These are phyloP conservation scores for Cymodocea nodosa DNA, from an alignment of 116 monocot genomes.

Conservation along the genomic window DNA sequence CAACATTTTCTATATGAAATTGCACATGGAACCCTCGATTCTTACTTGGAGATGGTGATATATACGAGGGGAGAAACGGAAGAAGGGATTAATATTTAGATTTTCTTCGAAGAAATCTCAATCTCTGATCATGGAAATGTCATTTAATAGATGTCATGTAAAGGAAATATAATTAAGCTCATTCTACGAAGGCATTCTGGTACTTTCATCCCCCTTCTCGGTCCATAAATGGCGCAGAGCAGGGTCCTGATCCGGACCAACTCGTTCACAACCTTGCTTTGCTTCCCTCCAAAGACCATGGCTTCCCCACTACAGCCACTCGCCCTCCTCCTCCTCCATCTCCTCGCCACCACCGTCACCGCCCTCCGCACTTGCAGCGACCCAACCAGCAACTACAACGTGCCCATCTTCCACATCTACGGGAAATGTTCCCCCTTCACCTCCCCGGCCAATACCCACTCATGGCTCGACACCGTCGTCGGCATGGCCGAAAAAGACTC, in stretches of 20 bases:
- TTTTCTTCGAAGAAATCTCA: too few species aligned
- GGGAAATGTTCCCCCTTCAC: constrained; percentile 32
- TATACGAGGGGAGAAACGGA: too few species aligned
- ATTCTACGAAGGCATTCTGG: background rate
- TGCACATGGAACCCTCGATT: too few species aligned
- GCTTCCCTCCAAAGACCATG: constrained; percentile 7
- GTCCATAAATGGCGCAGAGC: background rate
- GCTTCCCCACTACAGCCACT: background rate
- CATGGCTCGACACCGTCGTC: constrained; percentile 43
- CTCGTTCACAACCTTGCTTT: background rate
- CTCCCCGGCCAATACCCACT: constrained; percentile 4
- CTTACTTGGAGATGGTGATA: too few species aligned
- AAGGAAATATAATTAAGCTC: too few species aligned
- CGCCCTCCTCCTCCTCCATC: constrained; percentile 15
- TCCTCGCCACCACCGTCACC: constrained; percentile 14
- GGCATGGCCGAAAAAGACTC: constrained; percentile 36
- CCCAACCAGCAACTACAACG: constrained; percentile 18
- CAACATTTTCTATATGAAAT: too few species aligned
- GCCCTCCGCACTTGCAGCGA: constrained; percentile 10
- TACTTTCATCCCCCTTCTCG: background rate
- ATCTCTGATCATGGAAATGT: too few species aligned
- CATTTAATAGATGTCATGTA: too few species aligned
- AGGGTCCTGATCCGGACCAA: background rate
- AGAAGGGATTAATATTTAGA: too few species aligned
- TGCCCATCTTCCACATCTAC: constrained; percentile 52